Evolutionary conservation across 1,284 basidiomycete species (phyloP).

Genomic region (Malassezia dermatis): DNA sequence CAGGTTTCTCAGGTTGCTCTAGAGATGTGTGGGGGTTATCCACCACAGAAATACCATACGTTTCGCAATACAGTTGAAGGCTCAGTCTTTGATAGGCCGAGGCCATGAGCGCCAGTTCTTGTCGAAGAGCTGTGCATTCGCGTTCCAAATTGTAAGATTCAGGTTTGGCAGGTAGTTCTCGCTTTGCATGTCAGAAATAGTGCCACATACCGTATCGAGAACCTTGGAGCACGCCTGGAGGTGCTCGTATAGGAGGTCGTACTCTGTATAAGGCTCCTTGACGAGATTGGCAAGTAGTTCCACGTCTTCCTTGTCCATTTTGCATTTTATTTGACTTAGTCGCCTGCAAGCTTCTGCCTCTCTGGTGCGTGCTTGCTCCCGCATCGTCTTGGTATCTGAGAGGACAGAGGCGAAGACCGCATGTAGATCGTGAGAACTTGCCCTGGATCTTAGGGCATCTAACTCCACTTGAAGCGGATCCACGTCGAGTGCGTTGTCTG

Average conservation of each 20-base stretch:
- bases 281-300: constrained; percentile 1
- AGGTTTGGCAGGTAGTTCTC: too few relatives aligned
- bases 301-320: constrained; percentile 1
- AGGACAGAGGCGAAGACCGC: neutral
- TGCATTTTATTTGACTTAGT: constrained; percentile 7
- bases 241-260: constrained; percentile 7
- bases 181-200: neutral
- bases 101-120: constrained; percentile 12
- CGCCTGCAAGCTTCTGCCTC: constrained; percentile 5
- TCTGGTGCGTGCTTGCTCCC: constrained; percentile 9
- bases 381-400: constrained; percentile 11
- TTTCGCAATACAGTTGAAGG: constrained; percentile 4
- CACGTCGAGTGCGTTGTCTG: too few relatives aligned
- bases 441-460: too few relatives aligned
- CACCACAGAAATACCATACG: neutral
- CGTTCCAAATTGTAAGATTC: neutral
- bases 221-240: neutral
- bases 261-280: constrained; percentile 1
- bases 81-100: constrained; percentile 14
- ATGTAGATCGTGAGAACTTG: too few relatives aligned
- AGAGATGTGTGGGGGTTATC: neutral
- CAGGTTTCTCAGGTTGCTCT: neutral
- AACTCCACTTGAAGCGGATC: too few relatives aligned
- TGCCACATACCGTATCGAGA: neutral
- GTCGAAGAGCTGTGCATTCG: constrained; percentile 12